These are phyloP conservation scores for Gentiana dahurica DNA, from an alignment of 257 asterid genomes.

Conservation along the genomic window DNA sequence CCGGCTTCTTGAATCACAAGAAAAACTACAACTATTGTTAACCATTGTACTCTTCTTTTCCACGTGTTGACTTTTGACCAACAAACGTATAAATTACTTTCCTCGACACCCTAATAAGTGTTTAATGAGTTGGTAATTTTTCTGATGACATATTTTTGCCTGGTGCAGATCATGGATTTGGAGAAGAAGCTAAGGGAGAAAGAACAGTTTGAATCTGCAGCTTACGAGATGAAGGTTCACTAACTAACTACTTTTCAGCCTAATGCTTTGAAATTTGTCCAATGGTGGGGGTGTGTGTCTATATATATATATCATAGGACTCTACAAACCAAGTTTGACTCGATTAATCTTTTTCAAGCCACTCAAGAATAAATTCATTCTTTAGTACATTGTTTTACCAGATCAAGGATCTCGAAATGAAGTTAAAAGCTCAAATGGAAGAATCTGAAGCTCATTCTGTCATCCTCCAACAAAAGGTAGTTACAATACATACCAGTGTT, in stretches of 20 bases:
- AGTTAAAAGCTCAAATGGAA: slow-evolving; percentile 49
- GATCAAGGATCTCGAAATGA: slow-evolving; percentile 72
- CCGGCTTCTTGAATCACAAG: not conserved
- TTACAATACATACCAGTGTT: too few relatives aligned
- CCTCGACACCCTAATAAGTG: too few relatives aligned
- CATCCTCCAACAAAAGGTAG: slow-evolving; percentile 63
- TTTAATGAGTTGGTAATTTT: not conserved
- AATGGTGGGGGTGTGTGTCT: too few relatives aligned
- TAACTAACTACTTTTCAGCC: not conserved
- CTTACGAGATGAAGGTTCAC: slow-evolving; percentile 59
- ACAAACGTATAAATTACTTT: too few relatives aligned
- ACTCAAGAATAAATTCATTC: too few relatives aligned
- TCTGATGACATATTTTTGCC: slow-evolving; percentile 2
- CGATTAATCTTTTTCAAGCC: too few relatives aligned
- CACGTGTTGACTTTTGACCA: too few relatives aligned
- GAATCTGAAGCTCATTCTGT: slow-evolving; percentile 40
- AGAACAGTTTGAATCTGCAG: slow-evolving; percentile 37
- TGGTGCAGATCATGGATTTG: slow-evolving; percentile 52
- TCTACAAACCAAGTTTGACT: too few relatives aligned
- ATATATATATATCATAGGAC: too few relatives aligned
- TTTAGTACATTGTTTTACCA: slow-evolving; percentile 12
- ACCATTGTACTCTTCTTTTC: not conserved
- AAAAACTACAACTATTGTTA: too few relatives aligned
- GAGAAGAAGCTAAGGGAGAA: slow-evolving; percentile 65
- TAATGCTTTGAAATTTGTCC: not conserved